phyloP scores from a whole-genome alignment of 2,329 filamentous ascomycete species.

The Diaporthe nobilis region DNA sequence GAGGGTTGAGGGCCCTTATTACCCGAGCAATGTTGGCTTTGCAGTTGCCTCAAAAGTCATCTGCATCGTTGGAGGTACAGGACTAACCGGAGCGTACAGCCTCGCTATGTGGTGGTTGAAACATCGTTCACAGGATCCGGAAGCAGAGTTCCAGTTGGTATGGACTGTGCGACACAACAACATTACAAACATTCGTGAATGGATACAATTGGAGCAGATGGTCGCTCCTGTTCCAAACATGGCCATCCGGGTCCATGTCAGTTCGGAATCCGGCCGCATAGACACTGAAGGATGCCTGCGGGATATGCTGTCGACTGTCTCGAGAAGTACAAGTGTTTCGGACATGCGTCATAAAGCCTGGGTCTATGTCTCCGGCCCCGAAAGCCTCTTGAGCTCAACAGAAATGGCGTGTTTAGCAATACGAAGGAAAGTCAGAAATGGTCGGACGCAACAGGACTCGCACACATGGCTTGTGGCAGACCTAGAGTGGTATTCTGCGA shows the following conservation, averaged over 20 bases:
- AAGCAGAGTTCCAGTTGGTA: constrained; percentile 15
- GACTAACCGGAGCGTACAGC: constrained; percentile 27
- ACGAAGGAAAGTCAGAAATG: neutral
- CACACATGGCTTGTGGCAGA: constrained; percentile 1
- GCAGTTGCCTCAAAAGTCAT: constrained; percentile 14
- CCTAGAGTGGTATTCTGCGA: constrained; percentile 21
- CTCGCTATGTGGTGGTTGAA: constrained; percentile 34
- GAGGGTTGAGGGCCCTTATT: constrained; percentile 35
- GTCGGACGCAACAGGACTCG: neutral
- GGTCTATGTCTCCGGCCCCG: constrained; percentile 34
- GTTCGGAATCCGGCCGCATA: constrained; percentile 32
- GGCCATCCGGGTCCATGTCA: constrained; percentile 26
- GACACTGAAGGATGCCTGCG: neutral
- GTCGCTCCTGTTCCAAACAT: constrained; percentile 2
- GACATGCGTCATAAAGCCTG: constrained; percentile 19
- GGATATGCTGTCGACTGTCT: neutral
- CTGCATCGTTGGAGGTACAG: constrained; percentile 32
- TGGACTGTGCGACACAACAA: constrained; percentile 31
- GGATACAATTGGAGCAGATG: constrained; percentile 2
- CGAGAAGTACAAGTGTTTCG: neutral
- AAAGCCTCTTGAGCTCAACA: constrained; percentile 23
- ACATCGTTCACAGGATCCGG: neutral
- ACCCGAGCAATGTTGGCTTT: constrained; percentile 15
- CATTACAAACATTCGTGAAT: neutral
- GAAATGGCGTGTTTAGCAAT: constrained; percentile 15